Percentiles rank a stretch among this genome's conserved stretches.
Evolutionary conservation across 169 alveolate genomes (phyloP).

Genomic region (Plasmodium blacklocki): DNA sequence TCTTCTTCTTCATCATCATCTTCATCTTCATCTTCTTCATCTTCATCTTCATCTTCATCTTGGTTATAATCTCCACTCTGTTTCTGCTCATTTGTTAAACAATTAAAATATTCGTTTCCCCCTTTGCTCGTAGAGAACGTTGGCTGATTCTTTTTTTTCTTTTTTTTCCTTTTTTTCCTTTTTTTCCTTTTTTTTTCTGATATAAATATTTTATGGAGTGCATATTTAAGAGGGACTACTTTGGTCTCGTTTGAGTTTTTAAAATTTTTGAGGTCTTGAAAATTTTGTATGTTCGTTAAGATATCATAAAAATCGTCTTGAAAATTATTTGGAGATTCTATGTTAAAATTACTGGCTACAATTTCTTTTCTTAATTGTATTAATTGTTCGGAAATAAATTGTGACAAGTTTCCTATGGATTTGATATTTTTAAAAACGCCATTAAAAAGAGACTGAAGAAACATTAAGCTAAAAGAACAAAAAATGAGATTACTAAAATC

Average conservation of each 20-base stretch:
- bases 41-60: conserved; percentile 6
- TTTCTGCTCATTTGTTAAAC: neutral
- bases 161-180: neutral
- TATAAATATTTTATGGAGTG: conserved; percentile 39
- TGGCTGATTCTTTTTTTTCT: neutral
- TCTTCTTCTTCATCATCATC: conserved; percentile 24
- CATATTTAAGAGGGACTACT: conserved; percentile 61
- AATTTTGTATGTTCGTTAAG: conserved; percentile 29
- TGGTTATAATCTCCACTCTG: neutral
- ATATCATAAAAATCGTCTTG: conserved; percentile 26
- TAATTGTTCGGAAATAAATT: conserved; percentile 44
- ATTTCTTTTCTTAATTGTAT: conserved; percentile 71
- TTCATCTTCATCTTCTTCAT: conserved; percentile 1
- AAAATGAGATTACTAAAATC: conserved; percentile 37
- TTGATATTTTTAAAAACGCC: conserved; percentile 53
- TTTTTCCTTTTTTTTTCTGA: conserved; percentile 20
- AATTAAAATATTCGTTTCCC: neutral
- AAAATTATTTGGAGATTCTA: conserved; percentile 42
- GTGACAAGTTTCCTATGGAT: conserved; percentile 42
- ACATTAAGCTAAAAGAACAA: conserved; percentile 62
- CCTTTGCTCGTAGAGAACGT: neutral
- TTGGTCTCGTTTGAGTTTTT: conserved; percentile 12
- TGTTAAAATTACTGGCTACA: conserved; percentile 31
- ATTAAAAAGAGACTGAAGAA: conserved; percentile 46
- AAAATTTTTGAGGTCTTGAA: conserved; percentile 13